Percentiles rank a stretch among this genome's conserved stretches.
phyloP scores from a whole-genome alignment of 2,329 filamentous ascomycete species.

The Chaetomium olivaceum region DNA sequence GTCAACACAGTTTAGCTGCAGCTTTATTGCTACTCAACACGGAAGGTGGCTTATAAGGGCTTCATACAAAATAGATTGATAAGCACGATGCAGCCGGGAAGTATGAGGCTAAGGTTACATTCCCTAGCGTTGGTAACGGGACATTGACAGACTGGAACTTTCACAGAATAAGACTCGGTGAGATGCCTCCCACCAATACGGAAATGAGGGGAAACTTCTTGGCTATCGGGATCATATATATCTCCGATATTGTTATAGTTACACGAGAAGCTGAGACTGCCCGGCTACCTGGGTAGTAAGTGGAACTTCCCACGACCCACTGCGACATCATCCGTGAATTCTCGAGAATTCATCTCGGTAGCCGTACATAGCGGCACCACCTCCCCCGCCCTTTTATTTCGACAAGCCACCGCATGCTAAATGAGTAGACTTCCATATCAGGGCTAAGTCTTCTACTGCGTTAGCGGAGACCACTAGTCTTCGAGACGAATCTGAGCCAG shows the following conservation, averaged over 20 bases:
- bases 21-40: not conserved
- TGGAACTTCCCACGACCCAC: no score
- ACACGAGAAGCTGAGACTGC: not conserved
- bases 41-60: not conserved
- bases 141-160: not conserved
- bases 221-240: not conserved
- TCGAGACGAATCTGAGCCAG: no score
- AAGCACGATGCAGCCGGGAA: not conserved
- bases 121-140: not conserved
- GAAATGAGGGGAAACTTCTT: not conserved
- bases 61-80: not conserved
- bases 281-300: no score
- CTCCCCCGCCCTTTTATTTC: no score
- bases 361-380: no score
- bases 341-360: no score
- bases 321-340: no score
- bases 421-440: no score
- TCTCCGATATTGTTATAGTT: no score
- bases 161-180: not conserved
- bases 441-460: no score
- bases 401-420: no score
- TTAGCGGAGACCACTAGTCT: no score
- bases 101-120: not conserved
- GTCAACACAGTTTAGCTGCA: not conserved
- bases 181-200: not conserved